Evolutionary conservation across 495 filamentous ascomycete species (phyloP).

Genomic region (Podospora comata): DNA sequence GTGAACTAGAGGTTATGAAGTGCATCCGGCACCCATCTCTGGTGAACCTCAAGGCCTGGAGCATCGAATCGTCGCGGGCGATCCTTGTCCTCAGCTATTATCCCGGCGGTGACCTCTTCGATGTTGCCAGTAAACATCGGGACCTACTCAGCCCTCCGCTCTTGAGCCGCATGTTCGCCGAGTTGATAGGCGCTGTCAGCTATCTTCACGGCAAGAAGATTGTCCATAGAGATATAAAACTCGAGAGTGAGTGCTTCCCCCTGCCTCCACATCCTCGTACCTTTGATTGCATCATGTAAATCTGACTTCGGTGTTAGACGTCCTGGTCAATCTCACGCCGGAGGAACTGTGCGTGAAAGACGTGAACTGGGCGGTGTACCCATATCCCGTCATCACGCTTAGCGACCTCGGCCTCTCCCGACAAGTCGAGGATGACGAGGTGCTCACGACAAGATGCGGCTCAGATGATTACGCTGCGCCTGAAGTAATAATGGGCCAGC

Average conservation of each 20-base stretch:
- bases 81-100: constrained; percentile 88
- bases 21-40: constrained; percentile 82
- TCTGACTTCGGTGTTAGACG: constrained; percentile 57
- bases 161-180: constrained; percentile 82
- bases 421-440: constrained; percentile 70
- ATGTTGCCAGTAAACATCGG: constrained; percentile 69
- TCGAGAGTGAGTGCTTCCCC: constrained; percentile 71
- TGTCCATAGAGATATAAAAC: constrained; percentile 95
- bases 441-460: constrained; percentile 86
- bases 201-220: constrained; percentile 85
- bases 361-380: constrained; percentile 65
- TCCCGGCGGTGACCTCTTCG: constrained; percentile 91
- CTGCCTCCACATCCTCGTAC: constrained; percentile 12
- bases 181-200: constrained; percentile 76
- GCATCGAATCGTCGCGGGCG: constrained; percentile 72
- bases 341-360: constrained; percentile 41
- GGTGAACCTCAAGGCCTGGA: constrained; percentile 85
- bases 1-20: constrained; percentile 91
- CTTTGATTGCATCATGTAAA: constrained; percentile 1
- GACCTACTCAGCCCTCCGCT: constrained; percentile 63
- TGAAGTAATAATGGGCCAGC: constrained; percentile 90
- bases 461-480: constrained; percentile 97
- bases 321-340: constrained; percentile 78
- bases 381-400: constrained; percentile 78
- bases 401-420: constrained; percentile 91